Conservation (phyloP, 345 rosid species). For the Arabidopsis thaliana region DNA sequence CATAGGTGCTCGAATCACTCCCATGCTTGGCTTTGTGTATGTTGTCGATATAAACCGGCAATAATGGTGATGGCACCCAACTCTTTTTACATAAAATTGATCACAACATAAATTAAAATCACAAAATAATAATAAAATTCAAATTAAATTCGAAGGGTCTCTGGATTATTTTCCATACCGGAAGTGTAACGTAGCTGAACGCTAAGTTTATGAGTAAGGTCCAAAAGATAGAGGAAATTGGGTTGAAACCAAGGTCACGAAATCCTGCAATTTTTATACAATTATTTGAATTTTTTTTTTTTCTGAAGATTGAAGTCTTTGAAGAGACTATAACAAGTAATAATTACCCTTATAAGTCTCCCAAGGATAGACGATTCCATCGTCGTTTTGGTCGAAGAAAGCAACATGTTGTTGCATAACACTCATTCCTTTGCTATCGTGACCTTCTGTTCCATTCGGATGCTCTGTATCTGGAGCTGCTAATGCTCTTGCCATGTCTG, state of each 20-base stretch:
- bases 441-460: constrained; percentile 73
- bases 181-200: constrained; percentile 67
- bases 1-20: constrained; percentile 70
- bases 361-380: constrained; percentile 90
- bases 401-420: constrained; percentile 90
- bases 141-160: not conserved
- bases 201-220: constrained; percentile 49
- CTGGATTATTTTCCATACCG: constrained; percentile 54
- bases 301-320: not conserved
- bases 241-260: constrained; percentile 69
- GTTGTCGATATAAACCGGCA: constrained; percentile 71
- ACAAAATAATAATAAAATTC: not conserved
- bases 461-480: constrained; percentile 69
- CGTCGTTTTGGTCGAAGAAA: constrained; percentile 71
- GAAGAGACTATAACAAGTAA: not conserved
- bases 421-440: constrained; percentile 56
- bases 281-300: not conserved
- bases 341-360: constrained; percentile 69
- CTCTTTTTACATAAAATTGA: constrained; percentile 45
- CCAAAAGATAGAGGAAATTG: constrained; percentile 50
- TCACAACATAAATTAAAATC: not conserved
- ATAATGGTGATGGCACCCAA: constrained; percentile 73
- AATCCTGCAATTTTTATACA: constrained; percentile 48
- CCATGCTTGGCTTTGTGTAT: constrained; percentile 85
- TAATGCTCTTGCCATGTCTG: constrained; percentile 83